These are phyloP conservation scores for Aspergillus aculeatinus DNA, from an alignment of 2,329 filamentous ascomycete species.

Conservation along the genomic window DNA sequence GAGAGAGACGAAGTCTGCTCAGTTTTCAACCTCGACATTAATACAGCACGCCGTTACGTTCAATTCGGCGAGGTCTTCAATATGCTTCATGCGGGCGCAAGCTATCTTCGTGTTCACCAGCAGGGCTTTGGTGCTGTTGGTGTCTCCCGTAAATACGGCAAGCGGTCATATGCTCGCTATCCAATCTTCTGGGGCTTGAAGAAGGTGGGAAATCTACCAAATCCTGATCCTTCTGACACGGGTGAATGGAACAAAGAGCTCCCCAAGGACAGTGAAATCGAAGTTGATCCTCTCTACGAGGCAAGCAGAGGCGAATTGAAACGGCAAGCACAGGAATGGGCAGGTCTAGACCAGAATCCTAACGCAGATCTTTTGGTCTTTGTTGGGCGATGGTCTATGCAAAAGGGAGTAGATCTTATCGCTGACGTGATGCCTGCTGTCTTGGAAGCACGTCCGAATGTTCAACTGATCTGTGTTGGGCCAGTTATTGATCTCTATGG, in stretches of 20 bases:
- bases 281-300: slow-evolving; percentile 57
- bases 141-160: slow-evolving; percentile 67
- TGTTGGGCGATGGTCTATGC: slow-evolving; percentile 67
- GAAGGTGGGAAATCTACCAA: slow-evolving; percentile 62
- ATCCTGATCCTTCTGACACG: slow-evolving; percentile 65
- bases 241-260: slow-evolving; percentile 59
- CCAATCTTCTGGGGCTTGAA: slow-evolving; percentile 68
- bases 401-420: slow-evolving; percentile 68
- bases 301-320: slow-evolving; percentile 54
- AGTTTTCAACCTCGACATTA: slow-evolving; percentile 61
- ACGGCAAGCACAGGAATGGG: slow-evolving; percentile 66
- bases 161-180: slow-evolving; percentile 64
- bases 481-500: slow-evolving; percentile 68
- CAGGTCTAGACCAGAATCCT: slow-evolving; percentile 60
- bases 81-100: slow-evolving; percentile 64
- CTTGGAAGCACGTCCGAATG: slow-evolving; percentile 59
- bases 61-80: slow-evolving; percentile 71
- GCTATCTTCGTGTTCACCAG: slow-evolving; percentile 65
- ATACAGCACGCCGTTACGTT: slow-evolving; percentile 60
- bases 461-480: slow-evolving; percentile 63
- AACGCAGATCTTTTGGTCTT: slow-evolving; percentile 67
- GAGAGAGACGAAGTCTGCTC: slow-evolving; percentile 64
- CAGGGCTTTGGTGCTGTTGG: slow-evolving; percentile 68
- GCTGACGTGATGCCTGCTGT: slow-evolving; percentile 66
- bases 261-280: slow-evolving; percentile 50